phyloP scores from a whole-genome alignment of 352 stramenopile species.

The Peronospora farinosa region DNA sequence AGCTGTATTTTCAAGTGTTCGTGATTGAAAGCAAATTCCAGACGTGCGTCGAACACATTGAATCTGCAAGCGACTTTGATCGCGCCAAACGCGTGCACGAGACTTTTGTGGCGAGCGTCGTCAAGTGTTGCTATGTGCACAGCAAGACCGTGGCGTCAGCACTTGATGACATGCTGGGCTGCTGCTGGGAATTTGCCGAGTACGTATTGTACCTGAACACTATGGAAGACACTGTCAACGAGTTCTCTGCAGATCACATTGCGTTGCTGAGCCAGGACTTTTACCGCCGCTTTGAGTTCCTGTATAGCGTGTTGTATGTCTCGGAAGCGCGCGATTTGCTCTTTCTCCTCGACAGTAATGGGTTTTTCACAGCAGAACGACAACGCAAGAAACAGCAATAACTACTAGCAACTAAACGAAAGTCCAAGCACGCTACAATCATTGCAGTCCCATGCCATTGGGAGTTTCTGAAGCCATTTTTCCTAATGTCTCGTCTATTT shows the following conservation, averaged over 20 bases:
- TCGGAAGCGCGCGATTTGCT: conserved; percentile 60
- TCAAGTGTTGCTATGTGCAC: conserved; percentile 67
- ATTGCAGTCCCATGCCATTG: too few relatives aligned
- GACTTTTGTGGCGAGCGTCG: conserved; percentile 55
- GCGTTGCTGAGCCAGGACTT: conserved; percentile 49
- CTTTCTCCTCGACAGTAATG: conserved; percentile 69
- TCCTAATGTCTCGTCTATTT: too few relatives aligned
- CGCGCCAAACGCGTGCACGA: conserved; percentile 65
- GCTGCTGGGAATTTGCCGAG: conserved; percentile 71
- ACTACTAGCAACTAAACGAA: not conserved
- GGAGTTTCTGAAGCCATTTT: too few relatives aligned
- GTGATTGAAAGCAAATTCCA: conserved; percentile 63
- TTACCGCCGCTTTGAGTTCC: conserved; percentile 46
- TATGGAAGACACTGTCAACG: not conserved
- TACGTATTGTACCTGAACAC: conserved; percentile 46
- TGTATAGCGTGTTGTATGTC: conserved; percentile 57
- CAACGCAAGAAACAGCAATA: conserved; percentile 29
- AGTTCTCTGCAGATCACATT: conserved; percentile 31
- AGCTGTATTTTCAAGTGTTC: conserved; percentile 74
- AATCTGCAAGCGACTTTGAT: conserved; percentile 54
- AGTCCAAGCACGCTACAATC: not conserved
- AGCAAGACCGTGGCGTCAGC: conserved; percentile 50
- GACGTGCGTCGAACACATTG: conserved; percentile 49
- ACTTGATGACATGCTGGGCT: conserved; percentile 51
- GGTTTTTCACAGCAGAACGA: conserved; percentile 48